Evolutionary conservation across 1,139 yeast species (phyloP).

Genomic region (Lodderomyces beijingensis): DNA sequence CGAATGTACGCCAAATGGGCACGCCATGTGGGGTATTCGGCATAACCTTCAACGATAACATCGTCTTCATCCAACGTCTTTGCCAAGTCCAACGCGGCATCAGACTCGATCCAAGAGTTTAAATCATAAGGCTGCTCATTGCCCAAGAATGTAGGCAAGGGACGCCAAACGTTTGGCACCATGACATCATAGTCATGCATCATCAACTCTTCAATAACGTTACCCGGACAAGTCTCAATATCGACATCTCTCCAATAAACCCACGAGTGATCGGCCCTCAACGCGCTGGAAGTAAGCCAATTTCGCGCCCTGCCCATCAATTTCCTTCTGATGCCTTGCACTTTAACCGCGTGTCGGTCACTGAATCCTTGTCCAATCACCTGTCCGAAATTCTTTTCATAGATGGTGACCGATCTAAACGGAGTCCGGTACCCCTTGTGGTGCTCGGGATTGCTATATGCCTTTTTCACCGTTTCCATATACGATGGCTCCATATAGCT

Average conservation of each 20-base stretch:
- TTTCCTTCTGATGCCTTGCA: constrained; percentile 83
- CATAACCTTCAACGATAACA: constrained; percentile 88
- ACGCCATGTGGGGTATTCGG: constrained; percentile 87
- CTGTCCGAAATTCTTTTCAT: constrained; percentile 82
- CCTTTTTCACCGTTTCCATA: constrained; percentile 49
- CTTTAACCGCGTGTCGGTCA: constrained; percentile 84
- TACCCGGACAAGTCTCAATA: constrained; percentile 77
- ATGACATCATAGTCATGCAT: constrained; percentile 68
- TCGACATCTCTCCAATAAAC: constrained; percentile 94
- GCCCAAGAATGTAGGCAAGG: constrained; percentile 70
- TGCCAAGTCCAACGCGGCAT: constrained; percentile 65
- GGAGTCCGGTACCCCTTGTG: constrained; percentile 65
- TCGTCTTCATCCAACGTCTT: constrained; percentile 69
- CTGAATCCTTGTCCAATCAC: constrained; percentile 83
- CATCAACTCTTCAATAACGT: constrained; percentile 78
- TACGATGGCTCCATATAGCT: constrained; percentile 68
- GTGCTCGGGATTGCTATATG: constrained; percentile 58
- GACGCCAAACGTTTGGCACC: constrained; percentile 92
- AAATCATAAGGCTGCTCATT: constrained; percentile 82
- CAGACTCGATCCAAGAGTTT: constrained; percentile 85
- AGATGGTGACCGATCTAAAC: constrained; percentile 71
- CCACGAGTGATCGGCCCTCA: constrained; percentile 87
- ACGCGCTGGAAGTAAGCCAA: constrained; percentile 74
- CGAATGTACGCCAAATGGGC: constrained; percentile 75
- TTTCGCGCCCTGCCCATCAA: constrained; percentile 89